Base-by-base conservation (phyloP, 2,329 filamentous ascomycete species). In the Knufia fluminis region DNA sequence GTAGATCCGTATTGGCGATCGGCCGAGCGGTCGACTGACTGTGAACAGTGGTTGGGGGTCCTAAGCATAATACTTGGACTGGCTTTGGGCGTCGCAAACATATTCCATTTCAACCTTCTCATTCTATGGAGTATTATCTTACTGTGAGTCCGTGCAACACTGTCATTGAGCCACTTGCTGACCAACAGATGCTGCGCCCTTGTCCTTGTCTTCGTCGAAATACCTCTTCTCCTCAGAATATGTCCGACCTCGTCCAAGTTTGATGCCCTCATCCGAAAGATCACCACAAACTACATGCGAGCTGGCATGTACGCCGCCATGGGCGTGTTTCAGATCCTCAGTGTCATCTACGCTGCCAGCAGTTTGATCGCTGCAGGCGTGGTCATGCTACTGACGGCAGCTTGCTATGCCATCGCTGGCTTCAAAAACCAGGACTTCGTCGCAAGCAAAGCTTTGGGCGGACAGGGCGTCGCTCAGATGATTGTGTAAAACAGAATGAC, bases 281-380 rank as follows among this genome's bases (percentile, higher is more conserved):
- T 98, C 74, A 88, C 88, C 56, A 94, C 90, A 52, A 97, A 96
- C 75, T 97, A 90, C 74, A 94, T 92, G 83, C 49, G 92, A 69
- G 91, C 91, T 17, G 85, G 74, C 51, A 84, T 94, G 64, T 98
- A 98, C 70, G 70, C 71, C 51, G 71, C 79, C 65, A 91, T 97
- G 85, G 85, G 80, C 60, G 64, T 83, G 45, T 68, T 94, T 40
- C 89, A 96, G 69, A 97, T 86, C 79, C 71, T 94, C 52, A 94
- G 87, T 66, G 71, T 90, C 55, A 75, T 85, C 53, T 62, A 72
- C 19, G 65, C 69, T 41, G 66, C 77, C 8, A 86, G 83, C 45
- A 87, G 82, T 63, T 71, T 98, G 67, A 86, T 98, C 58, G 92
- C 86, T 1, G 86, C 87, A 3, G 92, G 86, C 8, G 76, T 97